Conservation (phyloP, 169 alveolate species). For the Plasmodium chabaudi region DNA sequence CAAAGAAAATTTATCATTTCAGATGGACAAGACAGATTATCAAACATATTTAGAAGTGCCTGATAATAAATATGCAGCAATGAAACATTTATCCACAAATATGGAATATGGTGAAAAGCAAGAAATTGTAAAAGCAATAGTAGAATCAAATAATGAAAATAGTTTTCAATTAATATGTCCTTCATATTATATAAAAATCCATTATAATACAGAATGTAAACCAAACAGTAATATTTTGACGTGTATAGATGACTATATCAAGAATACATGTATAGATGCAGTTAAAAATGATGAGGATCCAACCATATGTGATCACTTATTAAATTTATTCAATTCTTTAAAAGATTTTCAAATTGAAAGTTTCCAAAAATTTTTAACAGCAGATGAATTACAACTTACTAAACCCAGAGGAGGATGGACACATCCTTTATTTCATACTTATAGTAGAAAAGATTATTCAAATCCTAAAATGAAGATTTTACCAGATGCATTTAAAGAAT, state of each 20-base stretch:
- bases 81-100: slow-evolving; percentile 20
- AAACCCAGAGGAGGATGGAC: slow-evolving; percentile 35
- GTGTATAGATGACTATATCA: slow-evolving; percentile 42
- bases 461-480: neutral
- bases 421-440: slow-evolving; percentile 19
- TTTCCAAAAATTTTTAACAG: slow-evolving; percentile 18
- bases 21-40: slow-evolving; percentile 44
- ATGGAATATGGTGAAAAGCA: slow-evolving; percentile 35
- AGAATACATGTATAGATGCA: slow-evolving; percentile 16
- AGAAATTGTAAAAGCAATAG: neutral
- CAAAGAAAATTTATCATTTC: slow-evolving; percentile 7
- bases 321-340: slow-evolving; percentile 34
- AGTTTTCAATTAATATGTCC: slow-evolving; percentile 20
- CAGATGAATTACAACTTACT: neutral
- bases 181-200: slow-evolving; percentile 20
- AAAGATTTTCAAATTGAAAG: neutral
- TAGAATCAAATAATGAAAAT: slow-evolving; percentile 7
- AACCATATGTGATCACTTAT: slow-evolving; percentile 42
- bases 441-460: slow-evolving; percentile 17
- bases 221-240: slow-evolving; percentile 10
- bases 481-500: slow-evolving; percentile 7
- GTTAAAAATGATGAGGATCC: neutral
- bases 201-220: slow-evolving; percentile 38
- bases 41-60: slow-evolving; percentile 25
- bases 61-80: slow-evolving; percentile 37